Percentiles rank a stretch among this genome's conserved stretches.
These are phyloP conservation scores for Ophiosphaerella korrae DNA, from an alignment of 2,329 filamentous ascomycete species.

Conservation along the genomic window DNA sequence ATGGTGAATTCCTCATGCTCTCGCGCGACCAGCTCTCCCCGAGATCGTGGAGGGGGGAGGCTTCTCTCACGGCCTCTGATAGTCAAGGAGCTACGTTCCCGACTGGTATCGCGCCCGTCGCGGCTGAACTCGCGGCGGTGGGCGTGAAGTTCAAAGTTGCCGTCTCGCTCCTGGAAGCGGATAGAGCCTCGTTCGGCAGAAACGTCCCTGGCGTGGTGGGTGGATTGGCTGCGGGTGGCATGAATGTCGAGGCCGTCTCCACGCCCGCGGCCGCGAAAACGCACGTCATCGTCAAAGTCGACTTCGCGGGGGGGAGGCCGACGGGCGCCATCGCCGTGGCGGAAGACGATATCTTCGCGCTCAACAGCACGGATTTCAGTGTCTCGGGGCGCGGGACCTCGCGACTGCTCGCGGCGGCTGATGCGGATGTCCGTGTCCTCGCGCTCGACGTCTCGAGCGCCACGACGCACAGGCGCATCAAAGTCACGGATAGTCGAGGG, in stretches of 20 bases:
- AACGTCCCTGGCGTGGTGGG: slow-evolving; percentile 27
- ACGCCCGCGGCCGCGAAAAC: slow-evolving; percentile 49
- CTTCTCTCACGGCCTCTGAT: slow-evolving; percentile 43
- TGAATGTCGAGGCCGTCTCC: slow-evolving; percentile 42
- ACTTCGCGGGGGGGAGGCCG: slow-evolving; percentile 41
- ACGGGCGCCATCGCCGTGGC: slow-evolving; percentile 49
- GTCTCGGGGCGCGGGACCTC: slow-evolving; percentile 21
- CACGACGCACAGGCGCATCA: slow-evolving; percentile 38
- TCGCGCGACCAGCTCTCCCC: slow-evolving; percentile 45
- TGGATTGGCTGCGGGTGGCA: slow-evolving; percentile 29
- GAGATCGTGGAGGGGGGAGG: slow-evolving; percentile 41
- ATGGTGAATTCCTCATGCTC: slow-evolving; percentile 51
- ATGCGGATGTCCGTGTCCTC: slow-evolving; percentile 46
- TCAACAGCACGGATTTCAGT: slow-evolving; percentile 41
- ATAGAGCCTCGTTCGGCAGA: slow-evolving; percentile 35
- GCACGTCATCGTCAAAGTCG: slow-evolving; percentile 54
- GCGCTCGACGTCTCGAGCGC: slow-evolving; percentile 37
- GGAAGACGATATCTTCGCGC: slow-evolving; percentile 51
- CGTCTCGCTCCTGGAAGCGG: slow-evolving; percentile 40
- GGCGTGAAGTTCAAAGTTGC: slow-evolving; percentile 49
- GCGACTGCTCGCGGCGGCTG: slow-evolving; percentile 43
- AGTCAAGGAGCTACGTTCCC: slow-evolving; percentile 43
- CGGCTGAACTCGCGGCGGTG: slow-evolving; percentile 44
- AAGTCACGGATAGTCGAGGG: slow-evolving; percentile 35
- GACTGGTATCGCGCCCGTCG: slow-evolving; percentile 38